Base-by-base conservation (phyloP, 1,284 basidiomycete species). In the Ustilago cynodontis region DNA sequence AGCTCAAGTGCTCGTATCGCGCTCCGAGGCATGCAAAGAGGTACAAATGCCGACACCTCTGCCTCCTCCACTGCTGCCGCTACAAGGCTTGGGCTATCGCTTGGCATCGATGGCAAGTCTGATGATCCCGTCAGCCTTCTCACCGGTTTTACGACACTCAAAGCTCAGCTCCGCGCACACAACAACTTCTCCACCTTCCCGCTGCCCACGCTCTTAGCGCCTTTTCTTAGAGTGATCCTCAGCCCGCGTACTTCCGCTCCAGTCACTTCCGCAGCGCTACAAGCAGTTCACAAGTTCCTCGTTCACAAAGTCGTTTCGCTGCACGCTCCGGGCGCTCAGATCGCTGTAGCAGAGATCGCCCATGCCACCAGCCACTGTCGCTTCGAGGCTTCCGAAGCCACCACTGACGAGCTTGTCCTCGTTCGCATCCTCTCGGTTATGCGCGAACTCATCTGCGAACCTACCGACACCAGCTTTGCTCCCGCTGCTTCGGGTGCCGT, bases 311-410 rank as follows among this genome's bases (percentile, higher is more conserved):
- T 98, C 77, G 90, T 94, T 54, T 88, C 88, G 33, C 86, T 89
- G 8, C 86, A 80, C 6, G 84, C 83, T 35, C 65, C 74, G 16
- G 82, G 63, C 13, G 65, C 77, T 10, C 75, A 74, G 45, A 86
- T 88, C 35, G 92, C 93, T 5, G 89, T 99, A 56, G 89, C 91
- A 26, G 93, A 95, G 77, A 89, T 98, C 63, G 96, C 95, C 83
- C 92, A 90, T 65, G 92, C 95, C 0, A 90, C 96, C 11, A 94
- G 95, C 9, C 94, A 94, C 82, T 98, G 96, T 89, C 95, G 97
- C 86, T 99, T 99, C 85, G 97, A 99, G 86, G 94, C 94, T 8
- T 96, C 93, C 77, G 95, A 98, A 82, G 93, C 94, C 18, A 75
- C 71, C 13, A 73, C 71, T 3, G 97, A 99, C 86, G 97, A 99